Base-by-base conservation (phyloP, 768 basidiomycete genomes). In the Leccinum imitatum region DNA sequence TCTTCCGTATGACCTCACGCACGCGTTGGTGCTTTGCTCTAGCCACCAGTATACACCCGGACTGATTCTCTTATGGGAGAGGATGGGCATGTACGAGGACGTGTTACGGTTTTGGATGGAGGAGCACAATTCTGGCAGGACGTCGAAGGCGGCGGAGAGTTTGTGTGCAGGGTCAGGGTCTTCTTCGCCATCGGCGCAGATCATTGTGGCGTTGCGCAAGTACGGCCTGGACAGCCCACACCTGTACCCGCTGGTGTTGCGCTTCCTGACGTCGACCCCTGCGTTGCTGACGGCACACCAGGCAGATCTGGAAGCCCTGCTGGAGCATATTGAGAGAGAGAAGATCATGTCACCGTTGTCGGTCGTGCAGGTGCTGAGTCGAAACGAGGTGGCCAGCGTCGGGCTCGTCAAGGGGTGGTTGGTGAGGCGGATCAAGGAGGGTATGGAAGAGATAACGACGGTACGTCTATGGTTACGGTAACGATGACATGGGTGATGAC, bases 1-100 rank as follows among this genome's bases (percentile, higher is more conserved):
- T 21, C 74, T 88, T 7, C 93, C 93, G 0, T 94, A 92, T 69
- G 96, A 99, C 67, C 80, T 85, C 3, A 95, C 85, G 44, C 96
- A 98, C 70, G 97, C 95, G 3, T 79, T 98, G n/a, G 90, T 99
- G 41, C 81, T 99, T 2, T 98, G 96, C 75, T 93, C 95, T 6
- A 92, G 87, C 27, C 82, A 84, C 41, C 80, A 78, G 13, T 97
- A 94, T 67, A 94, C 87, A 1, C 83, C 84, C 0, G 97, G 97
- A 1, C 82, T 96, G 11, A 90, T 98, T 3, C 75, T 91, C 5
- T 80, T 98, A 3, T 98, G 95, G 92, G 97, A 97, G 76, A 86
- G 84, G 61, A 79, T 95, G 77, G 94, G 91, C 7, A 95, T 97
- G 96, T 92, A 93, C 71, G 96, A 98, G 67, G 95, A 97, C 65